phyloP scores from a whole-genome alignment of 2,329 filamentous ascomycete species.

The Beauveria medogensis region DNA sequence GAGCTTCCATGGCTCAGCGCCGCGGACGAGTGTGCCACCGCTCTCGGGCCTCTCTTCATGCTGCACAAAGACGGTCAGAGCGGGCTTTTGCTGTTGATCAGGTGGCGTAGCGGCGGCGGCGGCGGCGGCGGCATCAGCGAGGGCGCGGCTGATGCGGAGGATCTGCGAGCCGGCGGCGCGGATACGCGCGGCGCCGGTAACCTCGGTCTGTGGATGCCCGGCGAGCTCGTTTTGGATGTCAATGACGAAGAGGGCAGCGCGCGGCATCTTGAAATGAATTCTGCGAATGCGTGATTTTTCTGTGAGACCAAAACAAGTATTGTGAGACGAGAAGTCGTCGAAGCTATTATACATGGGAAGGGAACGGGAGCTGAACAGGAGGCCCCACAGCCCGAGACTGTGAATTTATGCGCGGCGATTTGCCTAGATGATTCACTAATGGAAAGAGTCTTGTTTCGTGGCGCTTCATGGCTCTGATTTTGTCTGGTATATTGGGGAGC shows the following conservation, averaged over 20 bases:
- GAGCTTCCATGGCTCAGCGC: slow-evolving; percentile 21
- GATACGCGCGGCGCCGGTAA: slow-evolving; percentile 21
- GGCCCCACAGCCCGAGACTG: not conserved
- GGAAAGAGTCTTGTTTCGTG: not conserved
- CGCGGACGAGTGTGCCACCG: slow-evolving; percentile 17
- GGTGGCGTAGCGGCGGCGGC: not conserved
- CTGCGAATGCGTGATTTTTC: too few relatives aligned
- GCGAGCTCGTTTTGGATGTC: slow-evolving; percentile 26
- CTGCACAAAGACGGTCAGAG: slow-evolving; percentile 22
- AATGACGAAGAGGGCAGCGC: slow-evolving; percentile 23
- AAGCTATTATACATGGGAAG: not conserved
- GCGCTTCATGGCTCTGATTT: not conserved
- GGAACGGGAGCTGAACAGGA: not conserved
- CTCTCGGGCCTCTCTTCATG: slow-evolving; percentile 20
- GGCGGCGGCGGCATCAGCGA: slow-evolving; percentile 6
- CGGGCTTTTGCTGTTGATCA: not conserved
- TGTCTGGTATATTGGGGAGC: not conserved
- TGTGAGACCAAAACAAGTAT: not conserved
- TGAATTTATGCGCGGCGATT: not conserved
- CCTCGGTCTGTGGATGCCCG: slow-evolving; percentile 16
- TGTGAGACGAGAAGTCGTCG: not conserved
- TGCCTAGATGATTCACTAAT: not conserved
- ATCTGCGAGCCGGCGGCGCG: slow-evolving; percentile 16
- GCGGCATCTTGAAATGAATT: not conserved
- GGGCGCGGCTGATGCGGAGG: slow-evolving; percentile 15